phyloP scores from a whole-genome alignment of 2,329 filamentous ascomycete genomes.

The Exophiala sideris region DNA sequence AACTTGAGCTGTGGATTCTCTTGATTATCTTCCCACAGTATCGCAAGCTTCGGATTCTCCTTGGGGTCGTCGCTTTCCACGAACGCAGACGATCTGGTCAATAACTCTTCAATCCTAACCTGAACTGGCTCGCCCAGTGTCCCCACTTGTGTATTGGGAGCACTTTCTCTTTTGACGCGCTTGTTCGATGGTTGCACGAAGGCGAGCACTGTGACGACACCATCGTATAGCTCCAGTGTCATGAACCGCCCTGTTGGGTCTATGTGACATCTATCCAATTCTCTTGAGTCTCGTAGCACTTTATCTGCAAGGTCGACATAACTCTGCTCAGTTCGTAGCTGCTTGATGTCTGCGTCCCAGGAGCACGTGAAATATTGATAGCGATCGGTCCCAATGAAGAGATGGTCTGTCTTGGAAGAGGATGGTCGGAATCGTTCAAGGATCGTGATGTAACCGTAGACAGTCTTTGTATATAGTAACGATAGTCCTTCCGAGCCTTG shows the following conservation, averaged over 20 bases:
- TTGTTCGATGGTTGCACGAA: constrained; percentile 55
- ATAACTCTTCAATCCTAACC: constrained; percentile 63
- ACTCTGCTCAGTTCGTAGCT: constrained; percentile 56
- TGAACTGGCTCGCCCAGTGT: constrained; percentile 61
- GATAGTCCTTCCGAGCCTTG: constrained; percentile 62
- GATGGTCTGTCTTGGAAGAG: constrained; percentile 71
- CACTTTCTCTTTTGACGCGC: constrained; percentile 30
- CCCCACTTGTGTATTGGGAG: constrained; percentile 32
- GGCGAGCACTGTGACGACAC: constrained; percentile 62
- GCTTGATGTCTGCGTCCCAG: constrained; percentile 64
- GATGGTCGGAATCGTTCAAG: constrained; percentile 75
- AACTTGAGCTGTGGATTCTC: constrained; percentile 55
- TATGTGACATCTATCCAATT: constrained; percentile 75
- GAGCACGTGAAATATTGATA: constrained; percentile 86
- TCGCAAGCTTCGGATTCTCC: constrained; percentile 58
- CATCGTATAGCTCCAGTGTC: constrained; percentile 66
- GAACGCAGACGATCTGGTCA: constrained; percentile 64
- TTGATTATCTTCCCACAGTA: constrained; percentile 63
- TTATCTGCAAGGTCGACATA: constrained; percentile 61
- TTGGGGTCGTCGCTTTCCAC: constrained; percentile 49
- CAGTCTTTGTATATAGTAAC: constrained; percentile 64
- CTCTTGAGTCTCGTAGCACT: constrained; percentile 69
- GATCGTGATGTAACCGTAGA: constrained; percentile 86
- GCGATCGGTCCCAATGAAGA: constrained; percentile 89
- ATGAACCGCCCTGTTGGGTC: constrained; percentile 72